Percentiles rank a stretch among this genome's conserved stretches.
Evolutionary conservation across 2,329 filamentous ascomycete genomes (phyloP).

Genomic region (Botryosphaeria dothidea): DNA sequence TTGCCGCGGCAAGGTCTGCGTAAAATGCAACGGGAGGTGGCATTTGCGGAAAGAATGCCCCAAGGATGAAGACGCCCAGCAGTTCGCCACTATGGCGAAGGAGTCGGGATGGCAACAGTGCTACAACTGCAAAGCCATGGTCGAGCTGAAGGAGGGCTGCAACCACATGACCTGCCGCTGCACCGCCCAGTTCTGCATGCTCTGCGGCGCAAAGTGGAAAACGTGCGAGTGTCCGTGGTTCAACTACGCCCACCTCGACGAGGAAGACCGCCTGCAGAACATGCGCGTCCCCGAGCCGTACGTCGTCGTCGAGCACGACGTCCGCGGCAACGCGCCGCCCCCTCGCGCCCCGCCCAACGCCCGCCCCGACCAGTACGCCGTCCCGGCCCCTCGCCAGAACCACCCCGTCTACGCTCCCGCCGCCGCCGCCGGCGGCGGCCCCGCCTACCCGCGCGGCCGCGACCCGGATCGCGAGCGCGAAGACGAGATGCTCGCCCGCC

Average conservation of each 20-base stretch:
- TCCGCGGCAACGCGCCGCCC: constrained; percentile 38
- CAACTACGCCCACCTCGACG: constrained; percentile 56
- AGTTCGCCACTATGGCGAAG: constrained; percentile 64
- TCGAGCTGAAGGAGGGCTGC: constrained; percentile 79
- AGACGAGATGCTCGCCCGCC: constrained; percentile 54
- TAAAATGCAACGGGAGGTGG: constrained; percentile 71
- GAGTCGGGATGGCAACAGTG: constrained; percentile 75
- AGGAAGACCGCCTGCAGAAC: constrained; percentile 49
- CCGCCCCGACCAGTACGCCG: constrained; percentile 32
- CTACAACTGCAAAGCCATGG: constrained; percentile 70
- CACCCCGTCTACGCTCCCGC: constrained; percentile 29
- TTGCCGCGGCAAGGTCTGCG: constrained; percentile 76
- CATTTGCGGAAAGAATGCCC: constrained; percentile 69
- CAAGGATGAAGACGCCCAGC: constrained; percentile 65
- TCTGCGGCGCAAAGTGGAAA: constrained; percentile 81
- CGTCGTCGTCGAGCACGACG: constrained; percentile 50
- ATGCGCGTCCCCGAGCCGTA: constrained; percentile 43
- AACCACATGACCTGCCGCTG: constrained; percentile 90
- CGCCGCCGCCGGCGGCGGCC: constrained; percentile 24
- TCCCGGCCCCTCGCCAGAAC: constrained; percentile 29
- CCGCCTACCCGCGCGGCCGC: constrained; percentile 29
- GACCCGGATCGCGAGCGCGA: constrained; percentile 38
- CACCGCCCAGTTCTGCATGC: constrained; percentile 82
- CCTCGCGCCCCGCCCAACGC: constrained; percentile 21
- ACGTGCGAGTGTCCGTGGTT: constrained; percentile 81